Evolutionary conservation across 164 flowering plant species (phyloP).

Genomic region (Vitis labrusca): DNA sequence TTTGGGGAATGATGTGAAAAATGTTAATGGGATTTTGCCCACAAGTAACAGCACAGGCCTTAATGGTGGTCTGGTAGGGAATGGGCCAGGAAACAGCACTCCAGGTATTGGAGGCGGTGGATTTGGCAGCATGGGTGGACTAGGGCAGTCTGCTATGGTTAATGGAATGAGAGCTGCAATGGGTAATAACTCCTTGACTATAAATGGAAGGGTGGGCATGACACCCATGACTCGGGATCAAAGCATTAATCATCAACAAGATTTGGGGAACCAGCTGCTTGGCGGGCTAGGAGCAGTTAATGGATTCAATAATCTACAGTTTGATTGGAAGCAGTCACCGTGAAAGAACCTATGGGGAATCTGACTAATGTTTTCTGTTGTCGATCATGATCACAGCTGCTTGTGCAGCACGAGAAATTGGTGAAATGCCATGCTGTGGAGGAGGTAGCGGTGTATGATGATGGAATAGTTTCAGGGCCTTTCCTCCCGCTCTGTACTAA

Average conservation of each 20-base stretch:
- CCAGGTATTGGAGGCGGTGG: conserved; percentile 50
- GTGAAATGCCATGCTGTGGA: conserved; percentile 14
- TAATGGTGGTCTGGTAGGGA: conserved; percentile 47
- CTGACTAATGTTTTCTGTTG: background rate
- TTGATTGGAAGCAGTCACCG: conserved; percentile 85
- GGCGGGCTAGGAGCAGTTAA: conserved; percentile 77
- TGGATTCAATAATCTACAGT: conserved; percentile 76
- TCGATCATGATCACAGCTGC: conserved; percentile 18
- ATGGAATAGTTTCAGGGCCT: conserved; percentile 17
- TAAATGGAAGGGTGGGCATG: conserved; percentile 75
- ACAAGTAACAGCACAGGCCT: conserved; percentile 33
- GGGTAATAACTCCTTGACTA: conserved; percentile 48
- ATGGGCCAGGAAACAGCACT: conserved; percentile 37
- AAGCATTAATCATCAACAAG: conserved; percentile 64
- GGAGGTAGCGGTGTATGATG: background rate
- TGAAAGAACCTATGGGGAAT: conserved; percentile 16
- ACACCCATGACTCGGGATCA: conserved; percentile 48
- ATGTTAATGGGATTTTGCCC: conserved; percentile 53
- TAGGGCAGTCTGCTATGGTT: conserved; percentile 47
- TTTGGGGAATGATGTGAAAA: conserved; percentile 67
- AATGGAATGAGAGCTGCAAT: conserved; percentile 68
- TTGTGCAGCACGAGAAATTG: conserved; percentile 28
- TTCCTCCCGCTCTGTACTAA: conserved; percentile 44
- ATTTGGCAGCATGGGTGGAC: conserved; percentile 53
- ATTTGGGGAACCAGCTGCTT: conserved; percentile 68